Evolutionary conservation across 192 early-diverging fungal species (phyloP).

Genomic region (Helicostylum pulchrum): DNA sequence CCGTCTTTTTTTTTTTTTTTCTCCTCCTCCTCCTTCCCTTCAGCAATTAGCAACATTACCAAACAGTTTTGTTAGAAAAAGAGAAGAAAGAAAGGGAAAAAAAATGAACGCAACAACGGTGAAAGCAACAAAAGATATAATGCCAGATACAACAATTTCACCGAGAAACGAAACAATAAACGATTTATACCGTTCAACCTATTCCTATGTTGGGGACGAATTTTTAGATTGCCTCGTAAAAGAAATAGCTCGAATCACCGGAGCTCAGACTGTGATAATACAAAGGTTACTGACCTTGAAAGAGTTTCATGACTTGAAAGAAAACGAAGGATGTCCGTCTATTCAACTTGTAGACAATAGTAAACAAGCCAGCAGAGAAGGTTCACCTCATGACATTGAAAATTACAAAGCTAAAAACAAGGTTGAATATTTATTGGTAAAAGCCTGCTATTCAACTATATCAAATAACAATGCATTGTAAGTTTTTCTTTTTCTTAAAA

Average conservation of each 20-base stretch:
- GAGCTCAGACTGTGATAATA: slow-evolving; percentile 23
- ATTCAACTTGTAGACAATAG: slow-evolving; percentile 1
- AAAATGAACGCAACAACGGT: no score
- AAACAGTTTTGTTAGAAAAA: no score
- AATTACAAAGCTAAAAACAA: neutral
- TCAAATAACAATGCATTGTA: neutral
- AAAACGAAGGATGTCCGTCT: slow-evolving; percentile 10
- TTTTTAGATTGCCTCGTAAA: slow-evolving; percentile 25
- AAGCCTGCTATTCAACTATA: neutral
- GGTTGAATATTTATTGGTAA: slow-evolving; percentile 4
- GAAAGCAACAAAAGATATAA: no score
- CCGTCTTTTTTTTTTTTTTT: no score
- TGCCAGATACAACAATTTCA: no score
- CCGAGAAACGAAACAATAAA: neutral
- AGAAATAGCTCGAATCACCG: slow-evolving; percentile 15
- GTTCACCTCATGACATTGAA: no score
- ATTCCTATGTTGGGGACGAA: slow-evolving; percentile 14
- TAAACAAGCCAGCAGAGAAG: neutral
- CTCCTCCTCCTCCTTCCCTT: no score
- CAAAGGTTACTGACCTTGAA: slow-evolving; percentile 19
- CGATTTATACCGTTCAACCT: slow-evolving; percentile 17
- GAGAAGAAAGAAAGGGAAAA: no score
- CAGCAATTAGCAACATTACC: no score
- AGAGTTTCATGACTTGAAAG: slow-evolving; percentile 17
- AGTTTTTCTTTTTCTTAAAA: slow-evolving; percentile 3